Percentiles rank a stretch among this genome's conserved stretches.
Conservation (phyloP, 257 asterid genomes). For the Jacaranda mimosifolia region DNA sequence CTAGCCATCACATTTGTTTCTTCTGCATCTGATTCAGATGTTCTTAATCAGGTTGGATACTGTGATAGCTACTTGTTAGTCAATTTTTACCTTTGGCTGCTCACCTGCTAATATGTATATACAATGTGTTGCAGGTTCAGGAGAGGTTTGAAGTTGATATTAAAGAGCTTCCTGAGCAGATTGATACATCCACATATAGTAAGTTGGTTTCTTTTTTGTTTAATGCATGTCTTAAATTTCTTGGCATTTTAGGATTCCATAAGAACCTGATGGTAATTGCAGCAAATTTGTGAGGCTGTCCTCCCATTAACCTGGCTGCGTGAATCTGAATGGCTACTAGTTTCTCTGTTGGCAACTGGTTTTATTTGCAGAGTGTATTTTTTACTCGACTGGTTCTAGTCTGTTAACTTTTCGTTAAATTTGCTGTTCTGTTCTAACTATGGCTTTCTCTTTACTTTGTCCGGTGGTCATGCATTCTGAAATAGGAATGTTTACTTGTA, state of each 20-base stretch:
- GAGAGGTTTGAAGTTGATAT: slow-evolving; percentile 96
- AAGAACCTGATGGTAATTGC: background rate
- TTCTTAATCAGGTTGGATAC: slow-evolving; percentile 75
- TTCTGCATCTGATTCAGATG: slow-evolving; percentile 93
- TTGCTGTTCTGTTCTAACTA: too few species aligned
- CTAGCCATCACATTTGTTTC: slow-evolving; percentile 95
- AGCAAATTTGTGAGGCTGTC: background rate
- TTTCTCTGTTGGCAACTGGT: too few species aligned
- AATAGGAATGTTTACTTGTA: background rate
- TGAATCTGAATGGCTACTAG: too few species aligned
- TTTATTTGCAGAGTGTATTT: too few species aligned
- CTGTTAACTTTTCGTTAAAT: too few species aligned
- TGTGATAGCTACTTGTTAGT: background rate
- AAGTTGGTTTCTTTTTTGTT: slow-evolving; percentile 35
- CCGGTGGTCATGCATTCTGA: background rate
- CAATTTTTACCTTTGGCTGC: slow-evolving; percentile 7
- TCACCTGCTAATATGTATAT: slow-evolving; percentile 9
- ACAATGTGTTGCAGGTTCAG: slow-evolving; percentile 66
- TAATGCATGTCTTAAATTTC: background rate
- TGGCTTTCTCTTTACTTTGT: background rate
- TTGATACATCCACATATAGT: slow-evolving; percentile 94
- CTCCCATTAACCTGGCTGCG: background rate
- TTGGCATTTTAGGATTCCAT: too few species aligned
- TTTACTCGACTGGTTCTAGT: too few species aligned
- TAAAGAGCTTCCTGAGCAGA: slow-evolving; percentile 96